Conservation (phyloP, 768 basidiomycete genomes). For the Lactarius hengduanensis region DNA sequence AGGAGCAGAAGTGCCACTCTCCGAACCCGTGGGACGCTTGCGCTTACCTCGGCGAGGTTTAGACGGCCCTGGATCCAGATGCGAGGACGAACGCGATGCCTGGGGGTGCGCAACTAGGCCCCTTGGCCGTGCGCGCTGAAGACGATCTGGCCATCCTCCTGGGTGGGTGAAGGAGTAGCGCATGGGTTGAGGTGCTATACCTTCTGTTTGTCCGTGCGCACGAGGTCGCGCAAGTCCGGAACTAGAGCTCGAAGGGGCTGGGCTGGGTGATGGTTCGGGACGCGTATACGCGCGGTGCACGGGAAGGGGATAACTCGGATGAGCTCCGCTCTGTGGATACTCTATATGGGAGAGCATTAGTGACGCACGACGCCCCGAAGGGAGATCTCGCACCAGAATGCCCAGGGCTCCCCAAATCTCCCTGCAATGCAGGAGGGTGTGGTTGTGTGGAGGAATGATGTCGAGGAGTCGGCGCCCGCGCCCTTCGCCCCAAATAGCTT, state of each 20-base stretch:
- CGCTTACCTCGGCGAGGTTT: constrained; percentile 21
- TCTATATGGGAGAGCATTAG: constrained; percentile 6
- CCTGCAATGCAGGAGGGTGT: background rate
- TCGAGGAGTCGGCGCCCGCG: constrained; percentile 15
- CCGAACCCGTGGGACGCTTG: constrained; percentile 18
- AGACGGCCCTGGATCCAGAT: background rate
- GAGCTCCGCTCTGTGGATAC: background rate
- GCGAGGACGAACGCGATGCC: constrained; percentile 6
- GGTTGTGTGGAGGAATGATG: background rate
- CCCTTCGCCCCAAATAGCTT: constrained; percentile 11
- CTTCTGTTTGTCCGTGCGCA: constrained; percentile 17
- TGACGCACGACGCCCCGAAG: background rate
- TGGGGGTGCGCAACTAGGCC: constrained; percentile 7
- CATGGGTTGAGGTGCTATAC: constrained; percentile 27
- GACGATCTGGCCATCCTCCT: constrained; percentile 25
- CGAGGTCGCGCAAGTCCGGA: constrained; percentile 7
- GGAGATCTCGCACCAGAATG: constrained; percentile 8
- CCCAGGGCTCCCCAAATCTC: background rate
- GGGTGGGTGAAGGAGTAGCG: constrained; percentile 25
- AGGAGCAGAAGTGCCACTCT: constrained; percentile 6
- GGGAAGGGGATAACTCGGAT: constrained; percentile 3
- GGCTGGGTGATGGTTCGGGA: constrained; percentile 11
- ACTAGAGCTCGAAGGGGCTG: constrained; percentile 16
- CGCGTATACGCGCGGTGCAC: background rate
- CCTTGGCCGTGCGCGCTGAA: constrained; percentile 12